phyloP scores from a whole-genome alignment of 306 rosid species.

The Luffa aegyptiaca region DNA sequence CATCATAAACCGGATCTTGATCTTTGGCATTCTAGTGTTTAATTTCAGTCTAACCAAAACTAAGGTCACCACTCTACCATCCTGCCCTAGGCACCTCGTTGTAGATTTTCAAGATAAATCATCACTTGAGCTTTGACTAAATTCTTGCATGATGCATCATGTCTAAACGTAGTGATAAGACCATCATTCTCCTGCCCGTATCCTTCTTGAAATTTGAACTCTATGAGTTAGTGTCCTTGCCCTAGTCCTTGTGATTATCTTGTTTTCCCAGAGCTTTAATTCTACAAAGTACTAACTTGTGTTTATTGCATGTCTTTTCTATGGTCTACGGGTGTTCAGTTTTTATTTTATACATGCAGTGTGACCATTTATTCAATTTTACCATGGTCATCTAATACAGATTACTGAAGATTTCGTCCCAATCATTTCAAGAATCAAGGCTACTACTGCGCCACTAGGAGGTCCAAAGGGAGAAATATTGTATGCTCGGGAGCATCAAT shows the following conservation, averaged over 20 bases:
- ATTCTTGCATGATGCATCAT: not conserved
- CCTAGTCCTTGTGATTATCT: not conserved
- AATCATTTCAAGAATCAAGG: conserved; percentile 67
- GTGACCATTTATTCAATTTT: not conserved
- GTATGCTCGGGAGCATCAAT: conserved; percentile 79
- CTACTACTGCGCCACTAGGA: conserved; percentile 62
- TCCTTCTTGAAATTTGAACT: not conserved
- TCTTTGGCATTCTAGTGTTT: not conserved
- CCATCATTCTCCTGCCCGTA: not conserved
- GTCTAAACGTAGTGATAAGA: not conserved
- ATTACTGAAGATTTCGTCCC: conserved; percentile 80
- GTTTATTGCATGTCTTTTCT: not conserved
- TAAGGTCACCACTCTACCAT: not conserved
- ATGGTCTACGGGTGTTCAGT: not conserved
- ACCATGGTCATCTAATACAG: conserved; percentile 22
- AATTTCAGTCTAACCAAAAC: not conserved
- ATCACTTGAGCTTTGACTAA: not conserved
- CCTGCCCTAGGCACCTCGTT: not conserved
- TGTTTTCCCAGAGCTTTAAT: not conserved
- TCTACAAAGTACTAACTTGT: not conserved
- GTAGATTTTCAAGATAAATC: not conserved
- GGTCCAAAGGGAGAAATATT: conserved; percentile 90
- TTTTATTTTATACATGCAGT: not conserved
- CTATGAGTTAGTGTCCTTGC: not conserved
- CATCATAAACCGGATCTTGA: no score